A percentile compares a stretch with the other conserved stretches of the same genome.
These are phyloP conservation scores for Septoria petroselini DNA, from an alignment of 2,329 filamentous ascomycete genomes.

Conservation along the genomic window DNA sequence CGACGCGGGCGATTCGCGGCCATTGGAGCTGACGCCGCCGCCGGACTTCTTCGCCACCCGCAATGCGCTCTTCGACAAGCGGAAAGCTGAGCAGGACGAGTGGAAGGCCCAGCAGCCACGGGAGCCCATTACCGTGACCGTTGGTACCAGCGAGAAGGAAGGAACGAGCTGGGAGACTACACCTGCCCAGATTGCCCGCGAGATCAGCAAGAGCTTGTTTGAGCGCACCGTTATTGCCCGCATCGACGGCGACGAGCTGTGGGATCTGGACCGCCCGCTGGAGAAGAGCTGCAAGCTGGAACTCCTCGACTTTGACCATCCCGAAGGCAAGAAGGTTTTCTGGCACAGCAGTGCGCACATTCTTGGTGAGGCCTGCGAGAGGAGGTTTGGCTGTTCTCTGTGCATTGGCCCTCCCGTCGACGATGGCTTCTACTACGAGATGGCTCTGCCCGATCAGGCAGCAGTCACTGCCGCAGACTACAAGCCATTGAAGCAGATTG, in stretches of 20 bases:
- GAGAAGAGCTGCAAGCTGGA: slow-evolving; percentile 84
- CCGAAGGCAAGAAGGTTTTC: slow-evolving; percentile 84
- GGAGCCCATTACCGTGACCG: slow-evolving; percentile 69
- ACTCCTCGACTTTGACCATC: slow-evolving; percentile 75
- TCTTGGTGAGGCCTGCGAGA: slow-evolving; percentile 90
- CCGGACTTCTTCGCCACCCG: slow-evolving; percentile 80
- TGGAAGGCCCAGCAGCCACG: slow-evolving; percentile 69
- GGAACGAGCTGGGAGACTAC: slow-evolving; percentile 92
- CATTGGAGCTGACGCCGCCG: slow-evolving; percentile 51
- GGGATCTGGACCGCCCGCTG: slow-evolving; percentile 88
- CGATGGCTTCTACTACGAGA: slow-evolving; percentile 96
- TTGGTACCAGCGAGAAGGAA: slow-evolving; percentile 65
- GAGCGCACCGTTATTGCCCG: slow-evolving; percentile 84
- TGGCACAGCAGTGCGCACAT: slow-evolving; percentile 97
- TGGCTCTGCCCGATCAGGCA: slow-evolving; percentile 72
- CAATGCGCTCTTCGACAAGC: slow-evolving; percentile 80
- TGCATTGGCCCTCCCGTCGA: slow-evolving; percentile 92
- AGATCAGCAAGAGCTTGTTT: slow-evolving; percentile 78
- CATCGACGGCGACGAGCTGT: slow-evolving; percentile 73
- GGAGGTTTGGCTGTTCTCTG: slow-evolving; percentile 83
- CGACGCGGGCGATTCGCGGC: slow-evolving; percentile 40
- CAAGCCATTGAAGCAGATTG: slow-evolving; percentile 77
- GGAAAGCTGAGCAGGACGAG: slow-evolving; percentile 79
- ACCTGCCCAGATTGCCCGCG: slow-evolving; percentile 71
- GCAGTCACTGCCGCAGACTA: slow-evolving; percentile 74